phyloP scores from a whole-genome alignment of 2,329 filamentous ascomycete genomes.

The Epichloe sibirici region DNA sequence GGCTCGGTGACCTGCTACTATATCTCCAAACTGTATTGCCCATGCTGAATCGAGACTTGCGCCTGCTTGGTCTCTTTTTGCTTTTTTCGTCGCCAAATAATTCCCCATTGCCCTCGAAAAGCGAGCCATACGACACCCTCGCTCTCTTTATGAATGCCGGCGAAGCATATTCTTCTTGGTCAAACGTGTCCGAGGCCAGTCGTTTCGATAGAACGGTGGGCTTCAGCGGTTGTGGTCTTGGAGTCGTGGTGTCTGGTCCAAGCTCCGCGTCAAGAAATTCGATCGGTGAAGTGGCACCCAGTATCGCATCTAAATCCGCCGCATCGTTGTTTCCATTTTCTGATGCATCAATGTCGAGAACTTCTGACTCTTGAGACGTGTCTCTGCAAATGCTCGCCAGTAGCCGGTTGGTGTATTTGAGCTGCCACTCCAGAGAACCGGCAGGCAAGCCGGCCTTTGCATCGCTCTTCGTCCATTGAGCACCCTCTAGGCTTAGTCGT shows the following conservation, averaged over 20 bases:
- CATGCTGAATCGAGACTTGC: conserved; percentile 56
- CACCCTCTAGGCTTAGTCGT: conserved; percentile 55
- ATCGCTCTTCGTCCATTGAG: conserved; percentile 47
- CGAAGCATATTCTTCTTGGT: conserved; percentile 51
- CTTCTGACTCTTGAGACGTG: conserved; percentile 33
- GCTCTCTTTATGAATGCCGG: conserved; percentile 69
- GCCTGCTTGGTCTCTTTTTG: conserved; percentile 31
- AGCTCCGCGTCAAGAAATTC: not conserved
- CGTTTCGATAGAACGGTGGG: conserved; percentile 20
- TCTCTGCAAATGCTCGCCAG: conserved; percentile 28
- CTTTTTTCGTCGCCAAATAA: conserved; percentile 53
- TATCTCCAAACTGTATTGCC: conserved; percentile 63
- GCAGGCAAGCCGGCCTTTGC: conserved; percentile 35
- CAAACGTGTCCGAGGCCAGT: conserved; percentile 21
- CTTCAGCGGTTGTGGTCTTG: conserved; percentile 3
- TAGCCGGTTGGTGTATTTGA: conserved; percentile 41
- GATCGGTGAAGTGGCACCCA: not conserved
- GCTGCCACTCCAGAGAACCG: conserved; percentile 44
- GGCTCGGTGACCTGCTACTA: conserved; percentile 57
- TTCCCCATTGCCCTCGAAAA: conserved; percentile 52
- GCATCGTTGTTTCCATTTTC: conserved; percentile 9
- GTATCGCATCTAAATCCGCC: not conserved
- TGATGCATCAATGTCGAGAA: conserved; percentile 38
- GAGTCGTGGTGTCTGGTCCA: not conserved
- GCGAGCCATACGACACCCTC: conserved; percentile 54